Evolutionary conservation across 2,329 filamentous ascomycete species (phyloP), one percentile per base, ranked within the genome.

Genomic region (Apiospora aurea): DNA sequence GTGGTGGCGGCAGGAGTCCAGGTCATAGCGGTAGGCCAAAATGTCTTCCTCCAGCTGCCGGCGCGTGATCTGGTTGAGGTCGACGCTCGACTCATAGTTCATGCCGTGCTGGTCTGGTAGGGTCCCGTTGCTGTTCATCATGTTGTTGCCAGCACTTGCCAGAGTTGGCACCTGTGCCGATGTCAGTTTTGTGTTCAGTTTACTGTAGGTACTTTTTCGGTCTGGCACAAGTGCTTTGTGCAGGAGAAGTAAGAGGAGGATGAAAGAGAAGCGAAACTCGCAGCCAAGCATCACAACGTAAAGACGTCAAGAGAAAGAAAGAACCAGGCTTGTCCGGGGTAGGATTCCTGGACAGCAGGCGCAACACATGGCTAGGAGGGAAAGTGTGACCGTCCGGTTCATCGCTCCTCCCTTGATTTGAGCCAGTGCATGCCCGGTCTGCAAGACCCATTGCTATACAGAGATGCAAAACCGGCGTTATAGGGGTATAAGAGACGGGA

Each of bases 1-100:
- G 53, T 72, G 72, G 13, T 86, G 78, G 73, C 82, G 80, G 73
- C 83, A 85, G 75, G 82, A 86, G n/a, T 83, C 80, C 5, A 84
- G 72, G 72, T 86, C 85, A 70, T 84, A 81, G 1, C 78, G 76
- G 72, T 85, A 86, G 0, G 84, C 84, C 1, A 75, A 76, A 67
- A 85, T 81, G 70, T 86, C 84, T 71, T 86, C 83, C 16, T 77
- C 74, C 69, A 85, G 78, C 76, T 86, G 85, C 71, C 76, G 75
- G n/a, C 77, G 77, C 0, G 77, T 79, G 73, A 81, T 78, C 41
- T 77, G 71, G 43, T 80, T 77, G 8, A 81, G 75, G 67, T 80
- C 77, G 21, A 26, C 24, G 47, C 74, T 75, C 21, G 73, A 76
- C 72, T 80, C 79, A 44, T 80, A 80, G 68, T 73, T 77, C 26